Conservation (phyloP, 805 yeast species). For the Scheffersomyces lignosus region DNA sequence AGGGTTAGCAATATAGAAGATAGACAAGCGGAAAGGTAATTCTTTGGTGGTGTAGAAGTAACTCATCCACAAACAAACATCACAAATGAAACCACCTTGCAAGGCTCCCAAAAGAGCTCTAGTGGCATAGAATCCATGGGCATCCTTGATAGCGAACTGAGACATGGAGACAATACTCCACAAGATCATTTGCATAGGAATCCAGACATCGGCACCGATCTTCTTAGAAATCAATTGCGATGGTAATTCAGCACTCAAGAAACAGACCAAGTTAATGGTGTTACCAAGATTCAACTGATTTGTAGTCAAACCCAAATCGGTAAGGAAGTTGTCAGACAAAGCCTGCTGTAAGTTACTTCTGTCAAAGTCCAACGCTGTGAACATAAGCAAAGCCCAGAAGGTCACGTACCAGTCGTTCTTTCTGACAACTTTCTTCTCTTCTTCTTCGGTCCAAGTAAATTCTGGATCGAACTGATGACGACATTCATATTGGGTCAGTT, state of each 20-base stretch:
- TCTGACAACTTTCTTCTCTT: slow-evolving; percentile 40
- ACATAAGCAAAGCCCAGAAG: slow-evolving; percentile 51
- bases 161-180: slow-evolving; percentile 26
- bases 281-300: slow-evolving; percentile 60
- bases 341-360: slow-evolving; percentile 25
- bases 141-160: slow-evolving; percentile 26
- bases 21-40: slow-evolving; percentile 21
- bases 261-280: slow-evolving; percentile 53
- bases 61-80: slow-evolving; percentile 31
- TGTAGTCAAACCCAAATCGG: slow-evolving; percentile 47
- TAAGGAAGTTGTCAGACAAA: slow-evolving; percentile 20
- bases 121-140: slow-evolving; percentile 24
- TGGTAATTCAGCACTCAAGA: slow-evolving; percentile 60
- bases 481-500: slow-evolving; percentile 33
- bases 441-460: slow-evolving; percentile 32
- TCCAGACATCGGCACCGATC: slow-evolving; percentile 51
- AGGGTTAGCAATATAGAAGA: slow-evolving; percentile 25
- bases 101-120: slow-evolving; percentile 31
- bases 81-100: slow-evolving; percentile 38
- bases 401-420: slow-evolving; percentile 58
- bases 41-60: slow-evolving; percentile 36
- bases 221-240: slow-evolving; percentile 65
- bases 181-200: slow-evolving; percentile 24
- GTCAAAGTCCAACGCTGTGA: slow-evolving; percentile 23
- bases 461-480: slow-evolving; percentile 33